Evolutionary conservation across 768 basidiomycete species (phyloP).

Genomic region (Heimioporus sp.): DNA sequence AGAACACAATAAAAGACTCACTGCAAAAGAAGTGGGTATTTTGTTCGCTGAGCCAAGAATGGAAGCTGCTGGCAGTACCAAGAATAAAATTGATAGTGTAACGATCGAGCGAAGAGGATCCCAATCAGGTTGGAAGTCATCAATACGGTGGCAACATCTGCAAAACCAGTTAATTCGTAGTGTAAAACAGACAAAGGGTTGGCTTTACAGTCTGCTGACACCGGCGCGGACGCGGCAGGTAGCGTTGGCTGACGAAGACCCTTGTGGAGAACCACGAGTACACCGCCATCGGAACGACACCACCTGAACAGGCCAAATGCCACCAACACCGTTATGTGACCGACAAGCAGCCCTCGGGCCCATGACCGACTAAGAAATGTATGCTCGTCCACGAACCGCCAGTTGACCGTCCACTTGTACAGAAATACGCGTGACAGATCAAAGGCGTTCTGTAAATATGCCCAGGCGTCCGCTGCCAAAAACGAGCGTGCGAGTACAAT

Average conservation of each 20-base stretch:
- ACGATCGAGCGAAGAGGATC: slow-evolving; percentile 85
- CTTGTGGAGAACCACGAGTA: slow-evolving; percentile 48
- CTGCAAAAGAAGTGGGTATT: slow-evolving; percentile 62
- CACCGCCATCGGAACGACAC: slow-evolving; percentile 75
- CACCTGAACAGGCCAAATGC: slow-evolving; percentile 73
- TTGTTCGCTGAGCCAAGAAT: slow-evolving; percentile 74
- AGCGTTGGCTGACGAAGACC: slow-evolving; percentile 50
- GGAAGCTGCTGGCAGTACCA: slow-evolving; percentile 96
- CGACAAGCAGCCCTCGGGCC: slow-evolving; percentile 60
- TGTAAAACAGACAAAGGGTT: not conserved
- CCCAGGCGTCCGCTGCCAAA: slow-evolving; percentile 52
- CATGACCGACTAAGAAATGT: slow-evolving; percentile 66
- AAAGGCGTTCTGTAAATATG: slow-evolving; percentile 79
- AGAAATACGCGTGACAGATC: slow-evolving; percentile 86
- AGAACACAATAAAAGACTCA: slow-evolving; percentile 32
- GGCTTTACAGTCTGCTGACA: slow-evolving; percentile 65
- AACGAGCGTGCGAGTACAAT: slow-evolving; percentile 68
- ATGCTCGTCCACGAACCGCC: slow-evolving; percentile 83
- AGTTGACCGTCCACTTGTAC: slow-evolving; percentile 98
- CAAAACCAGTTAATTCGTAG: slow-evolving; percentile 12
- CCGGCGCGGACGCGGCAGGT: slow-evolving; percentile 44
- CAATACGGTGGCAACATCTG: slow-evolving; percentile 78
- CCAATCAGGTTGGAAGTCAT: slow-evolving; percentile 94
- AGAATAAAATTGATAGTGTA: slow-evolving; percentile 98
- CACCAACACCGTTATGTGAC: slow-evolving; percentile 59